A percentile compares a stretch with the other conserved stretches of the same genome.
Conservation (phyloP, 805 yeast species). For the Hanseniaspora occidentalis region DNA sequence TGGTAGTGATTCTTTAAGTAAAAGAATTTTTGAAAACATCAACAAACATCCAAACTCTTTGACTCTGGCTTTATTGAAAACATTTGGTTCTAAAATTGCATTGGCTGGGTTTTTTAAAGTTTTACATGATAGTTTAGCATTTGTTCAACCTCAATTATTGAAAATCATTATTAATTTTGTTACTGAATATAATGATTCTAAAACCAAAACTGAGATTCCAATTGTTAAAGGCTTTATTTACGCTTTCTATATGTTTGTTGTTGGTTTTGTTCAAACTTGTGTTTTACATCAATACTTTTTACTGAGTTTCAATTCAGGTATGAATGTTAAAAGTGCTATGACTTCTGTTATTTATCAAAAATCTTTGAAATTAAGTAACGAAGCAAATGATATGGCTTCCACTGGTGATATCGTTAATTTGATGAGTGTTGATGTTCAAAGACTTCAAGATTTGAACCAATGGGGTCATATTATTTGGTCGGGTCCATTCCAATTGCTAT, state of each 20-base stretch:
- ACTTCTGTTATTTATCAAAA: slow-evolving; percentile 58
- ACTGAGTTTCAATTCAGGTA: slow-evolving; percentile 62
- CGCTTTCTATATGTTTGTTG: slow-evolving; percentile 60
- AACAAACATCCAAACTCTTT: slow-evolving; percentile 34
- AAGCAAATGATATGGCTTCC: slow-evolving; percentile 54
- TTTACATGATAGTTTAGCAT: slow-evolving; percentile 67
- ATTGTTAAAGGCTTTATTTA: slow-evolving; percentile 65
- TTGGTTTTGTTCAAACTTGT: slow-evolving; percentile 68
- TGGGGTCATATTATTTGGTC: slow-evolving; percentile 78
- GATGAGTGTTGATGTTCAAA: slow-evolving; percentile 88
- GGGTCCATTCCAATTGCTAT: slow-evolving; percentile 76
- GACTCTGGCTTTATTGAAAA: slow-evolving; percentile 43
- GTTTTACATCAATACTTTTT: slow-evolving; percentile 70
- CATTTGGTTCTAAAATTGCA: slow-evolving; percentile 64
- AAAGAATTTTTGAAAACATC: slow-evolving; percentile 50
- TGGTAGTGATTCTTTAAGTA: slow-evolving; percentile 40
- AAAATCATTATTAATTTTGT: slow-evolving; percentile 51
- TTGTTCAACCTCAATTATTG: slow-evolving; percentile 77
- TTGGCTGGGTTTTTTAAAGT: slow-evolving; percentile 64
- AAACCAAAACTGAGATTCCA: slow-evolving; percentile 28
- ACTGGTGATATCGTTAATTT: slow-evolving; percentile 91
- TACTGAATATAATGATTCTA: slow-evolving; percentile 30
- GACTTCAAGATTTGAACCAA: slow-evolving; percentile 73
- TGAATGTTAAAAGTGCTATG: slow-evolving; percentile 59
- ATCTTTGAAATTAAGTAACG: slow-evolving; percentile 55